These are phyloP conservation scores for Plasmodium inui DNA, from an alignment of 169 alveolate genomes.

Conservation along the genomic window DNA sequence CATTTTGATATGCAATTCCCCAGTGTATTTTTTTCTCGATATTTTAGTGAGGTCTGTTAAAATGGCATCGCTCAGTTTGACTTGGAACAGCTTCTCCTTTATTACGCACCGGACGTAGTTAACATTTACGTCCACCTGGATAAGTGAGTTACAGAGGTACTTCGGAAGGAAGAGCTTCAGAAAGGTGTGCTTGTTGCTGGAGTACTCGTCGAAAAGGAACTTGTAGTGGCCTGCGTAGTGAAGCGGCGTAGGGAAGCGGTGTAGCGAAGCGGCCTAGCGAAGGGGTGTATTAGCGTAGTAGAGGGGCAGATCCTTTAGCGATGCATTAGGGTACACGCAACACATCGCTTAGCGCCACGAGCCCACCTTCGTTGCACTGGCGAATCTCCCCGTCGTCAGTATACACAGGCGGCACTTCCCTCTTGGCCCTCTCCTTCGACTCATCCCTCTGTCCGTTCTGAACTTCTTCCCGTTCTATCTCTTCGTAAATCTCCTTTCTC, in stretches of 20 bases:
- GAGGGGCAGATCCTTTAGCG: neutral
- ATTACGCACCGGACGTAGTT: slow-evolving; percentile 88
- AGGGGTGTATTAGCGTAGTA: neutral
- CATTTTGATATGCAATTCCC: slow-evolving; percentile 68
- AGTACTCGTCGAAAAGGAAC: slow-evolving; percentile 69
- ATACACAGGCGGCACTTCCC: slow-evolving; percentile 79
- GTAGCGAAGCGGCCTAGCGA: neutral
- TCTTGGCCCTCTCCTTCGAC: slow-evolving; percentile 66
- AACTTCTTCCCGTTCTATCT: slow-evolving; percentile 74
- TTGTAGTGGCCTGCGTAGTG: slow-evolving; percentile 71
- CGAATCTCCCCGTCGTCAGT: slow-evolving; percentile 89
- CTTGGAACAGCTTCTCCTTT: slow-evolving; percentile 88
- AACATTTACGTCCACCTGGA: slow-evolving; percentile 88
- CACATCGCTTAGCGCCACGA: neutral
- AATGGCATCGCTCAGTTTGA: slow-evolving; percentile 80
- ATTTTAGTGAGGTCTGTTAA: slow-evolving; percentile 68
- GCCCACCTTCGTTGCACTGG: slow-evolving; percentile 91
- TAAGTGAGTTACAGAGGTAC: slow-evolving; percentile 86
- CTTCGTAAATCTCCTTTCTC: slow-evolving; percentile 77
- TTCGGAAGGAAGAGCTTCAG: slow-evolving; percentile 87
- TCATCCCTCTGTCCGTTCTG: slow-evolving; percentile 16
- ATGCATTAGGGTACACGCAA: neutral
- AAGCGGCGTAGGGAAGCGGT: slow-evolving; percentile 74
- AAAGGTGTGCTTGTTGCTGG: slow-evolving; percentile 80
- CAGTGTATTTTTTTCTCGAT: slow-evolving; percentile 69